Percentiles rank a stretch among this genome's conserved stretches.
These are phyloP conservation scores for Microdochium paspali DNA, from an alignment of 2,329 filamentous ascomycete species.

Conservation along the genomic window DNA sequence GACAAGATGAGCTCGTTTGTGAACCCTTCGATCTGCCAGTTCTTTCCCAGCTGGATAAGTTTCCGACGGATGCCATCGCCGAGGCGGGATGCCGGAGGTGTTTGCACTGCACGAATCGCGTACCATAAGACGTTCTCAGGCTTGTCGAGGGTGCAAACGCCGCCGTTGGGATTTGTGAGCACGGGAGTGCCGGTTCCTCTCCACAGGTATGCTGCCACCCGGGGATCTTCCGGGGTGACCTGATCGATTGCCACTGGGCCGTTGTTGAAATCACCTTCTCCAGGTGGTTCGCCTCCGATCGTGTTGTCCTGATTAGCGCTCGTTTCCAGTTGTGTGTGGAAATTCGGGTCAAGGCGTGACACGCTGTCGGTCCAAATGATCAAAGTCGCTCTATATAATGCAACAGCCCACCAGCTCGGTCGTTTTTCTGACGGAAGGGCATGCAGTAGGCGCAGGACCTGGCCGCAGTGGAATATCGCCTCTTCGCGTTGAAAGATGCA, in stretches of 20 bases:
- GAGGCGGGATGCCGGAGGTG: constrained; percentile 30
- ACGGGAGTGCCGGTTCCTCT: constrained; percentile 24
- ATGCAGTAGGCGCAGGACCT: constrained; percentile 52
- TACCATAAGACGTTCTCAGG: constrained; percentile 28
- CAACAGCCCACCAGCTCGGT: constrained; percentile 63
- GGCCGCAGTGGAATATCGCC: constrained; percentile 57
- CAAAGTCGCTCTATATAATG: constrained; percentile 57
- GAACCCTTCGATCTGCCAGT: constrained; percentile 26
- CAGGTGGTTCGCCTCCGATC: neutral
- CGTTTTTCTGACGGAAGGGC: constrained; percentile 50
- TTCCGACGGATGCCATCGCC: constrained; percentile 36
- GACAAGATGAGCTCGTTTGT: neutral
- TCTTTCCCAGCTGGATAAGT: constrained; percentile 23
- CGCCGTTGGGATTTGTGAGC: constrained; percentile 23
- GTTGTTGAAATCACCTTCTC: constrained; percentile 5
- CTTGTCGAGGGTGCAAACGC: constrained; percentile 23
- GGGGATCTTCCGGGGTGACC: constrained; percentile 26
- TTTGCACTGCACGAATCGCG: constrained; percentile 27
- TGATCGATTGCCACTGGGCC: constrained; percentile 26
- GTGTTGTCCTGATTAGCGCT: neutral
- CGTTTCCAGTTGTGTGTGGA: constrained; percentile 12
- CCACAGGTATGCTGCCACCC: constrained; percentile 27
- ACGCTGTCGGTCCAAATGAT: constrained; percentile 55
- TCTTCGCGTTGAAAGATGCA: constrained; percentile 56
- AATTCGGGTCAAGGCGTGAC: constrained; percentile 33